A percentile compares a stretch with the other conserved stretches of the same genome.
These are phyloP conservation scores for Adansonia rubrostipa DNA, from an alignment of 441 rosid species.

Conservation along the genomic window DNA sequence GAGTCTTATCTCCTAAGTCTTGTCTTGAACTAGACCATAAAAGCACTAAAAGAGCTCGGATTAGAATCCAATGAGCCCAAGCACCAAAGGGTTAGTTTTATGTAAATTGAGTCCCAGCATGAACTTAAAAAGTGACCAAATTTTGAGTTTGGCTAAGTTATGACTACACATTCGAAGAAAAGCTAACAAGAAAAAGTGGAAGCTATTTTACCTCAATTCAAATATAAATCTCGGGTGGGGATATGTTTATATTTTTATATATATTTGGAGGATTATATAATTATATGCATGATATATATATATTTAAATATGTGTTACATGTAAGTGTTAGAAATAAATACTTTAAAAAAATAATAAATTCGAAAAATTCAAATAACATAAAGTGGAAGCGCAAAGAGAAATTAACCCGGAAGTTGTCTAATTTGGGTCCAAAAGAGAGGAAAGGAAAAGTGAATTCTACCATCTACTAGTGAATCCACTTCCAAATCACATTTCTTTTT, in stretches of 20 bases:
- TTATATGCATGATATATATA: too few relatives aligned
- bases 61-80: background rate
- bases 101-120: background rate
- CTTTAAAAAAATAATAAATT: too few relatives aligned
- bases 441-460: background rate
- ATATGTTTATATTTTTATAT: too few relatives aligned
- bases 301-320: too few relatives aligned
- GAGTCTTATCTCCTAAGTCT: too few relatives aligned
- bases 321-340: too few relatives aligned
- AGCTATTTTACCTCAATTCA: too few relatives aligned
- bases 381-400: background rate
- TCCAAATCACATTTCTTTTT: background rate
- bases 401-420: background rate
- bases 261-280: too few relatives aligned
- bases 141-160: background rate
- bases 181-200: too few relatives aligned
- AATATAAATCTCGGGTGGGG: too few relatives aligned
- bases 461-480: background rate
- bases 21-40: background rate
- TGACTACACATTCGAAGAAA: background rate
- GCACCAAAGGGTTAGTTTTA: background rate
- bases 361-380: too few relatives aligned
- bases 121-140: background rate
- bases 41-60: background rate
- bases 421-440: background rate